Conservation (phyloP, 2,329 filamentous ascomycete species). For the Aspergillus pseudoterreus region DNA sequence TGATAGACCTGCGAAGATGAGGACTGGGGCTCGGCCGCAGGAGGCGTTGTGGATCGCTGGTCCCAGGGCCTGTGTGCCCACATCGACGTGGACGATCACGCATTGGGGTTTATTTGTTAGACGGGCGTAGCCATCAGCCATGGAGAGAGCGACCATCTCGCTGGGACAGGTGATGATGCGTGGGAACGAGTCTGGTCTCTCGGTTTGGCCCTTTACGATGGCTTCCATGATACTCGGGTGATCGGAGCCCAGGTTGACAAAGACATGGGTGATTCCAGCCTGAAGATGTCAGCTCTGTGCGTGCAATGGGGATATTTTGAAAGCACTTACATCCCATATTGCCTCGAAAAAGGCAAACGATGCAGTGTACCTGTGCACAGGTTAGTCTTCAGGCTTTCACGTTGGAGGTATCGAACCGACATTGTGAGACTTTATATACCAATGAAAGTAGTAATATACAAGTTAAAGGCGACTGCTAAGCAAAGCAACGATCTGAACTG, state of each 20-base stretch:
- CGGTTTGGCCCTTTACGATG: constrained; percentile 9
- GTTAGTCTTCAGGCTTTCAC: background rate
- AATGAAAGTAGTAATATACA: background rate
- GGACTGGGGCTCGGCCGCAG: constrained; percentile 8
- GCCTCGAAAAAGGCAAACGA: constrained; percentile 6
- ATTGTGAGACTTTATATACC: background rate
- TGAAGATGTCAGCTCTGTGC: background rate
- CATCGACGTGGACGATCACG: constrained; percentile 12
- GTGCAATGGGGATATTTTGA: background rate
- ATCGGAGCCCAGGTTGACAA: constrained; percentile 9
- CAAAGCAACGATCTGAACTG: background rate
- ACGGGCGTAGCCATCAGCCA: constrained; percentile 9
- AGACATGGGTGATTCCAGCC: constrained; percentile 9
- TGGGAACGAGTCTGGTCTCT: constrained; percentile 5
- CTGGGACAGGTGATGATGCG: constrained; percentile 11
- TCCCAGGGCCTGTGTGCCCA: constrained; percentile 10
- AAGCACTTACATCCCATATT: constrained; percentile 3
- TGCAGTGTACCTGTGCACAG: constrained; percentile 3
- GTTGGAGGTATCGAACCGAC: background rate
- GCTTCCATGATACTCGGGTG: constrained; percentile 13
- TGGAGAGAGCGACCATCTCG: constrained; percentile 10
- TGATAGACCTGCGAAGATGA: constrained; percentile 9
- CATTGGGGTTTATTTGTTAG: constrained; percentile 8
- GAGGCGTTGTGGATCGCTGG: constrained; percentile 11
- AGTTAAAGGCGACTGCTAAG: background rate